Percentiles rank a stretch among this genome's conserved stretches.
Conservation (phyloP, 176 grass and related monocot genomes). For the Oryza glaberrima region DNA sequence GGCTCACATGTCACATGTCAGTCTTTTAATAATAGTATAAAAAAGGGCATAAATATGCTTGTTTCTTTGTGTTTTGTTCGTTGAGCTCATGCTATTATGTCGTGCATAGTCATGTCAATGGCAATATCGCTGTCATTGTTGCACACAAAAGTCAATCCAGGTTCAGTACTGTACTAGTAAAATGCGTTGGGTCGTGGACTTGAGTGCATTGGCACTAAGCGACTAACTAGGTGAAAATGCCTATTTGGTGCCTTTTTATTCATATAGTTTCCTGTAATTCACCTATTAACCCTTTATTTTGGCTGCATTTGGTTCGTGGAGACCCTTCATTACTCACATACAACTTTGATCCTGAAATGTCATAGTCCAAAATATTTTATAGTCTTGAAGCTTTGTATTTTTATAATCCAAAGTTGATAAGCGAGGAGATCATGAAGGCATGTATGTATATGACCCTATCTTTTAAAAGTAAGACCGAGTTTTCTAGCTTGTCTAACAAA, state of each 20-base stretch:
- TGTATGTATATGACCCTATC: background rate
- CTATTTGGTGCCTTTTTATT: background rate
- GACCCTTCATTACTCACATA: background rate
- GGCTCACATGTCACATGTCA: too few species aligned
- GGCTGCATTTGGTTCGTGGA: constrained; percentile 19
- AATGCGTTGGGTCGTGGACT: background rate
- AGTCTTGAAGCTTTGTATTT: background rate
- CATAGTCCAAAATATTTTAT: background rate
- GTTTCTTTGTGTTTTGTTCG: background rate
- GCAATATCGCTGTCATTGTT: background rate
- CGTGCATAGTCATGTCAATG: background rate
- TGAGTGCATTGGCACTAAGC: background rate
- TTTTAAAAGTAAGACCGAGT: background rate
- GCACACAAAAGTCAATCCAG: constrained; percentile 20
- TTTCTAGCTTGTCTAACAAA: background rate
- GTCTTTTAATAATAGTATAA: too few species aligned
- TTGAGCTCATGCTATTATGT: background rate
- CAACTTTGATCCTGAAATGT: constrained; percentile 2
- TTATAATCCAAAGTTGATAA: background rate
- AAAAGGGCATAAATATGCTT: background rate
- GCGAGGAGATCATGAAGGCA: background rate
- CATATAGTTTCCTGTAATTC: background rate
- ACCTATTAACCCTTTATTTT: constrained; percentile 6
- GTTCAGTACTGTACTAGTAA: constrained; percentile 18
- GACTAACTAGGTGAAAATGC: background rate